phyloP scores from a whole-genome alignment of 1,139 yeast genomes.

The Suhomyces choctaworum region DNA sequence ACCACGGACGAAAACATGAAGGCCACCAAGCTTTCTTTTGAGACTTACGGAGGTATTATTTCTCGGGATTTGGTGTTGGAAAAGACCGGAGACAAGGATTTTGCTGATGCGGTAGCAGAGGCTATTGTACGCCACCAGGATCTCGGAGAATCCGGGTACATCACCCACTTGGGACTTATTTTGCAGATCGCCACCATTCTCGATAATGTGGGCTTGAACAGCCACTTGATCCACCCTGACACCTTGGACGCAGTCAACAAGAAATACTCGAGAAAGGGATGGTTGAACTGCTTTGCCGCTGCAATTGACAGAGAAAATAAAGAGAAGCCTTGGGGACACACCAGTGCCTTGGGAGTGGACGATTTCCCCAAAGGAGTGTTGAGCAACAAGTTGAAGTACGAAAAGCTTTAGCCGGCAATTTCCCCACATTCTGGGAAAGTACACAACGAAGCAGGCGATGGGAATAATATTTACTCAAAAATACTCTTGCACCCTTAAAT shows the following conservation, averaged over 20 bases:
- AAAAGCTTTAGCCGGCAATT: conserved; percentile 12
- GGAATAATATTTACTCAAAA: too few species aligned
- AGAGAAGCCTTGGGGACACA: conserved; percentile 40
- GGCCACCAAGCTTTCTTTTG: conserved; percentile 40
- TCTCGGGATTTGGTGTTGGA: conserved; percentile 31
- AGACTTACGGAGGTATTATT: conserved; percentile 38
- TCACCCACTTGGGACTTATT: conserved; percentile 39
- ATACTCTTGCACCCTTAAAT: too few species aligned
- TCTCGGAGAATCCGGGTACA: conserved; percentile 35
- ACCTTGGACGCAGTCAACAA: conserved; percentile 33
- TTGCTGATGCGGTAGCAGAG: conserved; percentile 42
- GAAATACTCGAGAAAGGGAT: conserved; percentile 32
- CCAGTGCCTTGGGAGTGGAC: conserved; percentile 36
- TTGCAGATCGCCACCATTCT: conserved; percentile 38
- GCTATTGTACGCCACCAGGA: conserved; percentile 43
- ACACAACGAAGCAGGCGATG: too few species aligned
- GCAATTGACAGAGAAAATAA: conserved; percentile 38
- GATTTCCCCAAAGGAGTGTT: conserved; percentile 33
- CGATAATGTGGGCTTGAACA: conserved; percentile 39
- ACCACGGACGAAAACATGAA: conserved; percentile 38
- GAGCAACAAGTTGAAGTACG: conserved; percentile 28
- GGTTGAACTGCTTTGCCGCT: conserved; percentile 36
- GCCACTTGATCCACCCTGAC: conserved; percentile 31
- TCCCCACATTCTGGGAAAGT: too few species aligned
- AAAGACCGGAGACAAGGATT: conserved; percentile 27